Evolutionary conservation across 1,284 basidiomycete genomes (phyloP).

Genomic region (Leccinum griseonigrum): DNA sequence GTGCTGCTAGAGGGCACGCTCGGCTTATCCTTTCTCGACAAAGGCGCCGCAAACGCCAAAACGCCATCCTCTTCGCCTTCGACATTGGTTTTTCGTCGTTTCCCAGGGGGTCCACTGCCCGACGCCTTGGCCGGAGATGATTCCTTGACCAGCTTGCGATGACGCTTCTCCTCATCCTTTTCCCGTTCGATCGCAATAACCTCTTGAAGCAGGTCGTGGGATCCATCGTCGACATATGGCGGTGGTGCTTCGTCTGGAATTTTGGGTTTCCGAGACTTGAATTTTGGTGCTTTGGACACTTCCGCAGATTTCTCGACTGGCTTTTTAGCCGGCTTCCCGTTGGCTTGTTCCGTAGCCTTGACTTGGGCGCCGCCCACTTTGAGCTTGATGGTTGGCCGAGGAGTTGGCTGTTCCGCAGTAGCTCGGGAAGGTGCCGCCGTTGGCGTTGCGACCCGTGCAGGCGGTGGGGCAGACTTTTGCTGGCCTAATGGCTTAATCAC

Average conservation of each 20-base stretch:
- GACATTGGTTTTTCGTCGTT: conserved; percentile 54
- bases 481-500: conserved; percentile 37
- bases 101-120: conserved; percentile 38
- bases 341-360: conserved; percentile 28
- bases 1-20: conserved; percentile 23
- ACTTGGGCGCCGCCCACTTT: conserved; percentile 41
- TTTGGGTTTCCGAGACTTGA: conserved; percentile 49
- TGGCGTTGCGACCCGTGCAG: conserved; percentile 9
- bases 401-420: conserved; percentile 34
- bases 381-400: conserved; percentile 59
- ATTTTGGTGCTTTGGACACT: conserved; percentile 30
- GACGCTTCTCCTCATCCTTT: conserved; percentile 48
- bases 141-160: conserved; percentile 34
- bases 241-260: conserved; percentile 55
- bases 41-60: conserved; percentile 53
- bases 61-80: conserved; percentile 58
- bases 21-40: conserved; percentile 58
- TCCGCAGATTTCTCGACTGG: conserved; percentile 34
- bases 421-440: conserved; percentile 24
- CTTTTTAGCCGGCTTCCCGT: conserved; percentile 25
- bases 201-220: conserved; percentile 74
- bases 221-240: conserved; percentile 69
- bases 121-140: conserved; percentile 34
- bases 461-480: conserved; percentile 22
- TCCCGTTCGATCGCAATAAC: conserved; percentile 77